Evolutionary conservation across 805 yeast genomes (phyloP), one percentile per base, ranked within the genome.

Genomic region (Isabelozyma rhagii): DNA sequence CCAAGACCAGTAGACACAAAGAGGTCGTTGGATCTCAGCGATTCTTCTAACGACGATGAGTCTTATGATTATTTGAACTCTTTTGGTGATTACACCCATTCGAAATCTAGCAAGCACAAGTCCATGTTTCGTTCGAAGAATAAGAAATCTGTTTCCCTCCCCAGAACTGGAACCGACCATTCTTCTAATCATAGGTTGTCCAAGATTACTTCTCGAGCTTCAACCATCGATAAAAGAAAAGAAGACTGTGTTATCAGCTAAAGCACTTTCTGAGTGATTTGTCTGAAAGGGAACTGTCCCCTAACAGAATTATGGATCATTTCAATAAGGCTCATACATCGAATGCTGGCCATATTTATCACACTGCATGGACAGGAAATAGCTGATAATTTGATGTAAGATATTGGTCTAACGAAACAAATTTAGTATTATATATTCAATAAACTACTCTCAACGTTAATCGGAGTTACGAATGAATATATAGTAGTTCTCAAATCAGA

Each of bases 11-110:
- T 41, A 15, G 47, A 17, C 13, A 46, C 13, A 8, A 47, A 8
- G 18, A 44, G 18, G 36, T 31, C 36, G 1, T 31, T 13, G 8
- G 49, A 36, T 3, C 10, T 8, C 21, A 21, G 14, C 9, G 13
- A n/a, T 17, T 41, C 44, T 9, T 41, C 44, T 21, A 27, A 15
- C 27, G 51, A 48, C 6, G 63, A 60, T 43, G 61, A 57, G 41
- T 50, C 58, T 8, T 59, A 41, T 41, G 53, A 51, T 28, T 55
- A 45, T 17, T 45, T 61, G 18, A 57, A 59, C 39, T 51, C 62
- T 8, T 61, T 60, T 39, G 41, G 14, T n/a, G 41, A 39, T 31
- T 13, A 31, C 36, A 31, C 36, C 3, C 36, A 13, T 31, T 31
- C 36, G 10, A 31, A 31, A 1, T 10, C 36, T 21, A 21, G 6